These are phyloP conservation scores for Lactifluus pinguis DNA, from an alignment of 768 basidiomycete species.

Conservation along the genomic window DNA sequence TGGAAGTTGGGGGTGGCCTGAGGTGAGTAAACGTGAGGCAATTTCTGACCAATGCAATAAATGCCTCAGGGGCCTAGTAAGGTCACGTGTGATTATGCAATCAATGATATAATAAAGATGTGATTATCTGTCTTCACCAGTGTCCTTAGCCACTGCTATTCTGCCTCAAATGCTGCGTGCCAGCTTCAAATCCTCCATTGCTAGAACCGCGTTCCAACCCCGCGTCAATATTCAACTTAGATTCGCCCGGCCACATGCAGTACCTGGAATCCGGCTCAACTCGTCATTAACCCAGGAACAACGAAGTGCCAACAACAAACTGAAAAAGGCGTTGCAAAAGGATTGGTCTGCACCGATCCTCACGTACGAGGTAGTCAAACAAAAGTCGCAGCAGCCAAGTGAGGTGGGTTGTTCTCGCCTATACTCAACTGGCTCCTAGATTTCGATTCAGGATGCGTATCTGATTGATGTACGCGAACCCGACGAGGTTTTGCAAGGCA, in stretches of 20 bases:
- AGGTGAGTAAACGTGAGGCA: conserved; percentile 2
- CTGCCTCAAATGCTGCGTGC: conserved; percentile 1
- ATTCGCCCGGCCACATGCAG: neutral
- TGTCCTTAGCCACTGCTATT: neutral
- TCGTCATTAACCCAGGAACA: conserved; percentile 21
- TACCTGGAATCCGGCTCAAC: conserved; percentile 8
- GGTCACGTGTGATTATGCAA: neutral
- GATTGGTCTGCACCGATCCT: conserved; percentile 74
- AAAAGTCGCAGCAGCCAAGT: conserved; percentile 67
- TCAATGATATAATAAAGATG: neutral
- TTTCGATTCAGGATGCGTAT: conserved; percentile 46
- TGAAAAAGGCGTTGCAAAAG: conserved; percentile 37
- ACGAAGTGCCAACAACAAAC: conserved; percentile 31
- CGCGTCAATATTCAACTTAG: neutral
- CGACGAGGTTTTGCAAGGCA: conserved; percentile 40
- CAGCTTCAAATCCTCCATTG: neutral
- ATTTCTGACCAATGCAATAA: conserved; percentile 12
- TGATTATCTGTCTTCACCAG: too few species aligned
- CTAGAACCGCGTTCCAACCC: neutral
- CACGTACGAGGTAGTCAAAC: conserved; percentile 74
- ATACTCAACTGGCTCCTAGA: conserved; percentile 15
- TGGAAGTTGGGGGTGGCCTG: too few species aligned
- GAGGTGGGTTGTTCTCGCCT: conserved; percentile 32
- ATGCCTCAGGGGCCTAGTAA: neutral
- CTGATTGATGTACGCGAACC: conserved; percentile 79